phyloP scores from a whole-genome alignment of 139 green algal species.

The Picochlorum sp. region DNA sequence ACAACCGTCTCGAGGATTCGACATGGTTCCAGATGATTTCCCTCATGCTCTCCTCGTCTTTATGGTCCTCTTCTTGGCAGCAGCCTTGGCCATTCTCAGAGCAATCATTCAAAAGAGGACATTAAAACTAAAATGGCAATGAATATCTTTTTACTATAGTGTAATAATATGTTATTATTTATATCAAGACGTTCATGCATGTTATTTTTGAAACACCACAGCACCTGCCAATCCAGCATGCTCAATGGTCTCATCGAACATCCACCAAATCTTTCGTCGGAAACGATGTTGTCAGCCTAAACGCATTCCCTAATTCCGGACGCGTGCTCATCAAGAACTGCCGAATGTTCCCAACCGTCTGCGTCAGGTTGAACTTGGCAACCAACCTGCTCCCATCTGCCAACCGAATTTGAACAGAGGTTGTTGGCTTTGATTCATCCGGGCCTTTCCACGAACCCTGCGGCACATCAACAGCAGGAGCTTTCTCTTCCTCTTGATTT shows the following conservation, averaged over 20 bases:
- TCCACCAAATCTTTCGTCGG: conserved; percentile 51
- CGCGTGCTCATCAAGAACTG: conserved; percentile 63
- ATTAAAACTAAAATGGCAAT: conserved; percentile 55
- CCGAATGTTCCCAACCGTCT: conserved; percentile 73
- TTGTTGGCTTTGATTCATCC: conserved; percentile 60
- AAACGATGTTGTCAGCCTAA: conserved; percentile 63
- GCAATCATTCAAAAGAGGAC: conserved; percentile 26
- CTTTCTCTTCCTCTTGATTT: neutral
- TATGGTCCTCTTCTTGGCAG: conserved; percentile 52
- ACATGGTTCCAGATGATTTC: conserved; percentile 88
- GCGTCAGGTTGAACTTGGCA: conserved; percentile 73
- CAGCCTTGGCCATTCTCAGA: conserved; percentile 36
- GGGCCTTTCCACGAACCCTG: conserved; percentile 51
- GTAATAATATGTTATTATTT: neutral
- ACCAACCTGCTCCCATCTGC: conserved; percentile 68
- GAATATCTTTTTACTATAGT: conserved; percentile 23
- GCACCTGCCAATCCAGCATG: conserved; percentile 66
- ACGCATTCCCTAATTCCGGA: conserved; percentile 42
- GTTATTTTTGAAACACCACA: conserved; percentile 70
- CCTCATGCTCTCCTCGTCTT: conserved; percentile 76
- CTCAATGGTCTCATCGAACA: conserved; percentile 64
- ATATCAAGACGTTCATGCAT: neutral
- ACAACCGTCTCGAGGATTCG: conserved; percentile 63
- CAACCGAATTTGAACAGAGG: conserved; percentile 78
- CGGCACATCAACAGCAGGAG: neutral